Base-by-base conservation (phyloP, 2,329 filamentous ascomycete genomes). In the Lojkania enalia region DNA sequence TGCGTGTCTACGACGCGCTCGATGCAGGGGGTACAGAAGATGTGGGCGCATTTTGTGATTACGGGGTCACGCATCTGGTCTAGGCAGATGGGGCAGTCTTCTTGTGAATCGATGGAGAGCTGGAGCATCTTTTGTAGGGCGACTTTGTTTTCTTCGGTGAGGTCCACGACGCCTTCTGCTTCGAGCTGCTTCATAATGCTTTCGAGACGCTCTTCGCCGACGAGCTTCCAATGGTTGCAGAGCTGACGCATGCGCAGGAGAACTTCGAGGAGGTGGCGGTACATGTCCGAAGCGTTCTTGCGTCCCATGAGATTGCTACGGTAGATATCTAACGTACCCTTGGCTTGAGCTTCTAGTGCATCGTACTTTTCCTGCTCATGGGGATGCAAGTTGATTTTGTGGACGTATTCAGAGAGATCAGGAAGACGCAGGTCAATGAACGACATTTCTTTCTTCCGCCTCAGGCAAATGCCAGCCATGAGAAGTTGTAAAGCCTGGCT, bases 191-290 rank as follows among this genome's bases (percentile, higher is more conserved):
- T 75, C 62, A 92, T 76, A 16, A 95, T 77, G n/a, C 84, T 81
- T 7, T 81, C 79, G n/a, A 95, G 78, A 11, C 88, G 84, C 21
- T 67, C 63, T 51, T 86, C 78, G 38, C 84, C 86, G 61, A 88
- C 89, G 9, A 96, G 78, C 6, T 86, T 85, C 88, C 89, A 95
- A 65, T 95, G 90, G 54, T 92, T 90, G 70, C 90, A 96, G 65
- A 87, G 81, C 71, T 96, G 90, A 14, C 91, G 82, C 54, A 95
- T 81, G 11, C 91, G 84, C 4, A 96, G 80, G 3, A 96, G 77
- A 13, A 90, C 81, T 68, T 95, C 90, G 9, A 96, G 78, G 1
- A 96, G 77, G 58, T 86, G 81, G 6, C 86, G 83, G 62, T 94
- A 95, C 0, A 64, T 62, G 12, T 66, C 63, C 13, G 64, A 61